Base-by-base conservation (phyloP, 202 grass and related monocot genomes). In the Zoysia matrella region DNA sequence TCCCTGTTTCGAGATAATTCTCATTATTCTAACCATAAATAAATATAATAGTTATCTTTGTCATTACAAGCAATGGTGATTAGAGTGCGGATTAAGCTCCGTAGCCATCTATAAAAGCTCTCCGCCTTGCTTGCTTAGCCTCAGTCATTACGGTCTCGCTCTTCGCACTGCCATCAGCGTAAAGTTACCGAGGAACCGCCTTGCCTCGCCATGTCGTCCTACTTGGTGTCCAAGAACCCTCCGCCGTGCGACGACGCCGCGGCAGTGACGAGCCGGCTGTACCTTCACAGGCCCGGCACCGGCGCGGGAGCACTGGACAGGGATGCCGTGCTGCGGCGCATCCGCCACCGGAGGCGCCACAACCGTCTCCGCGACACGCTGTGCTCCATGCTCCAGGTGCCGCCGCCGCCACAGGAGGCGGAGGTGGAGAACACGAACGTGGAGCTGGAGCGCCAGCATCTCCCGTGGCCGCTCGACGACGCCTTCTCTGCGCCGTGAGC, bases 401-500 rank as follows among this genome's bases (percentile, higher is more conserved):
- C 84, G 75, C 74, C 63, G 80, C 69, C 75, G n/a, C n/a, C n/a
- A n/a, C n/a, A n/a, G 46, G 46, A 52, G 80, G 72, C 76, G 56
- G 81, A 72, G 44, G 9, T 45, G 12, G 64, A 68, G 11, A 16
- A 1, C 8, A 67, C 77, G 57, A 75, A 72, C 69, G 74, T n/a
- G n/a, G n/a, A n/a, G n/a, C n/a, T 64, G 30, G 91, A 87, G 8
- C 49, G 43, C 16, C 78, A 60, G 10, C 67, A 61, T 3, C 73
- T 67, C 42, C 30, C 74, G 11, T 90, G 86, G 74, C 65, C 50
- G 42, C 71, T 93, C 73, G 88, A 93, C 48, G 88, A 93, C 55
- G 86, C 84, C 75, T 97, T 93, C 88, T 89, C 91, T 8, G 82
- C 86, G 72, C 94, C 91, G 44, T 97, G 86, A 60, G 57, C n/a